Evolutionary conservation across 2,329 filamentous ascomycete genomes (phyloP), one percentile per base, ranked within the genome.

Genomic region (Fusarium redolens): DNA sequence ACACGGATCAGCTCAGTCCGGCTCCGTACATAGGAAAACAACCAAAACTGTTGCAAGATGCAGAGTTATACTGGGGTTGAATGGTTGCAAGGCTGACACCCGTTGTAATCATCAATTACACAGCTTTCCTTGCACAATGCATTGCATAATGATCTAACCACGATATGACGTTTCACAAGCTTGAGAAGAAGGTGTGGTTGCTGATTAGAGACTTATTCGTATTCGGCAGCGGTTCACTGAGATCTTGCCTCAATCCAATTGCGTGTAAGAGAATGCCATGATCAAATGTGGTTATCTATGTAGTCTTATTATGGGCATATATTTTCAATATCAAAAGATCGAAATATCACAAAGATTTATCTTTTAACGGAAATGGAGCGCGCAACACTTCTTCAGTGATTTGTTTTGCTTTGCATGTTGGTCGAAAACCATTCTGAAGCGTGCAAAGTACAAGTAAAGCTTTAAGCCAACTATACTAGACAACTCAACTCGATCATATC

Each of bases 131-230:
- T 58, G 18, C 43, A 13, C 51, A 40, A 41, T 67, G 62, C n/a
- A 41, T 51, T 67, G 62, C 44, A 65, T 66, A 38, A 45, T 48
- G 55, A 47, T 28, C 48, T 60, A 59, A 43, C 54, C 58, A 30
- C 48, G 40, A 61, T 43, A 31, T 73, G 70, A 71, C 63, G 63
- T 74, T 67, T 71, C 58, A 52, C 22, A 33, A 62, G 33, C 52
- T 47, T 35, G 25, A 20, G 48, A 52, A 54, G 44, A 72, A 55
- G 44, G 51, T 69, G 69, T 70, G 63, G 51, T 41, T 58, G 43
- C 41, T 28, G 33, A 30, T 25, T 45, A 40, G 50, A 52, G 47
- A 54, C 58, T 71, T 75, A 74, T 75, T 76, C 68, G 75, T 76
- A 75, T 77, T 77, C 75, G 75, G 61, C 33, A 58, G 10, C 2